phyloP scores from a whole-genome alignment of 441 rosid species.

The Jatropha podagrica region DNA sequence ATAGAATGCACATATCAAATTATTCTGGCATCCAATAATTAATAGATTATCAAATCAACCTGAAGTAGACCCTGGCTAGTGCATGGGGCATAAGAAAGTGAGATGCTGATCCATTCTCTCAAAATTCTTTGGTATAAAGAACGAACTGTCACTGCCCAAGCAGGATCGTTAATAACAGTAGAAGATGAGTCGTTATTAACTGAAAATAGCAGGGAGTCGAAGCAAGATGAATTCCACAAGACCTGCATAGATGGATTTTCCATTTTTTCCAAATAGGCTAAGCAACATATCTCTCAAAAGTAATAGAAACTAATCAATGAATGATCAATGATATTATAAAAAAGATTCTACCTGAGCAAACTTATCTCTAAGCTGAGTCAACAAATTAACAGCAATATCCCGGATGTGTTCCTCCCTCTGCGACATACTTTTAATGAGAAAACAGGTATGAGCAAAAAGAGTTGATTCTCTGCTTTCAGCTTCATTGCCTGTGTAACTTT shows the following conservation, averaged over 20 bases:
- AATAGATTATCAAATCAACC: conserved; percentile 40
- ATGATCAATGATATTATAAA: conserved; percentile 9
- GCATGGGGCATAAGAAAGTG: conserved; percentile 96
- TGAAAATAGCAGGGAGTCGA: conserved; percentile 80
- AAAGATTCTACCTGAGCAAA: conserved; percentile 81
- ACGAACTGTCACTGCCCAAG: conserved; percentile 74
- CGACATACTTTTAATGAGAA: conserved; percentile 91
- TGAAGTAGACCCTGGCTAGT: conserved; percentile 99
- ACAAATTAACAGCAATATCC: conserved; percentile 81
- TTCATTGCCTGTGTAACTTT: conserved; percentile 71
- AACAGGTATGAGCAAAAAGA: conserved; percentile 80
- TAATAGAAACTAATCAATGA: conserved; percentile 5
- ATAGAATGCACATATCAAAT: neutral
- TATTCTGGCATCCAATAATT: neutral
- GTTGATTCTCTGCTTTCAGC: conserved; percentile 84
- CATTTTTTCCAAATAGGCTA: conserved; percentile 23
- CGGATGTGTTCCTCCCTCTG: conserved; percentile 96
- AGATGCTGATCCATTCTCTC: conserved; percentile 87
- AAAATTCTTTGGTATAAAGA: conserved; percentile 85
- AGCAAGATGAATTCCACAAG: conserved; percentile 95
- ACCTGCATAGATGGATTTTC: conserved; percentile 55
- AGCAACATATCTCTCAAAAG: conserved; percentile 20
- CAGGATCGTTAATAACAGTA: conserved; percentile 80
- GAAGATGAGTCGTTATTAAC: conserved; percentile 64
- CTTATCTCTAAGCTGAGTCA: conserved; percentile 90